Percentiles rank a stretch among this genome's conserved stretches.
Evolutionary conservation across 768 basidiomycete genomes (phyloP).

Genomic region (Termitomyces bulborhizus): DNA sequence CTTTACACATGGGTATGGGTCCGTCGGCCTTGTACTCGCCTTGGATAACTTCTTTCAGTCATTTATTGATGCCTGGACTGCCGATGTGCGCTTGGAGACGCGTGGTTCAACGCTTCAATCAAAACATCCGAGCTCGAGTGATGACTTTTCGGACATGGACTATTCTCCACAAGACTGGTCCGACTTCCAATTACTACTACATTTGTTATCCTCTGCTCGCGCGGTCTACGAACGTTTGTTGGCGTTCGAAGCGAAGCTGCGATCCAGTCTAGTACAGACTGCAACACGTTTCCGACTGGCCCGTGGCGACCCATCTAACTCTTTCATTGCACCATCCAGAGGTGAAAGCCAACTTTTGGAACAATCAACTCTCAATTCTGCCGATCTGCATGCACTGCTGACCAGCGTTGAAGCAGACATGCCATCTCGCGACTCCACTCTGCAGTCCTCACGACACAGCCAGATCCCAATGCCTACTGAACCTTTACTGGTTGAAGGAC

Average conservation of each 20-base stretch:
- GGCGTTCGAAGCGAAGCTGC: constrained; percentile 67
- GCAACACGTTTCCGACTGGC: constrained; percentile 54
- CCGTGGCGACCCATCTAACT: constrained; percentile 45
- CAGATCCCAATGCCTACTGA: constrained; percentile 22
- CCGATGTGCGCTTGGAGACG: constrained; percentile 37
- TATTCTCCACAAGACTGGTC: constrained; percentile 89
- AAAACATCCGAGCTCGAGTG: constrained; percentile 30
- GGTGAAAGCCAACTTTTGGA: constrained; percentile 73
- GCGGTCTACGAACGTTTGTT: constrained; percentile 62
- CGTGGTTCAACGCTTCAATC: constrained; percentile 22
- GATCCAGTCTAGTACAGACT: constrained; percentile 50
- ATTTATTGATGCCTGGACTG: constrained; percentile 64
- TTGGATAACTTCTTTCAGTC: constrained; percentile 65
- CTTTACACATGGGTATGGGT: constrained; percentile 90
- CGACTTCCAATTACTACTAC: constrained; percentile 75
- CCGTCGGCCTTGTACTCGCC: constrained; percentile 64
- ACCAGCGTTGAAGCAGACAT: constrained; percentile 43
- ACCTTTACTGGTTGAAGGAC: constrained; percentile 48
- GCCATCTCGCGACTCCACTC: constrained; percentile 16
- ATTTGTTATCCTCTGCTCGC: constrained; percentile 77
- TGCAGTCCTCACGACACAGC: constrained; percentile 23
- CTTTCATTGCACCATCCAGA: constrained; percentile 51
- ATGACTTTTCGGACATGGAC: constrained; percentile 75
- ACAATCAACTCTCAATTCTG: constrained; percentile 81
- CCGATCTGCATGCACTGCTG: constrained; percentile 61